Base-by-base conservation (phyloP, 768 basidiomycete genomes). In the Mycena indigotica region DNA sequence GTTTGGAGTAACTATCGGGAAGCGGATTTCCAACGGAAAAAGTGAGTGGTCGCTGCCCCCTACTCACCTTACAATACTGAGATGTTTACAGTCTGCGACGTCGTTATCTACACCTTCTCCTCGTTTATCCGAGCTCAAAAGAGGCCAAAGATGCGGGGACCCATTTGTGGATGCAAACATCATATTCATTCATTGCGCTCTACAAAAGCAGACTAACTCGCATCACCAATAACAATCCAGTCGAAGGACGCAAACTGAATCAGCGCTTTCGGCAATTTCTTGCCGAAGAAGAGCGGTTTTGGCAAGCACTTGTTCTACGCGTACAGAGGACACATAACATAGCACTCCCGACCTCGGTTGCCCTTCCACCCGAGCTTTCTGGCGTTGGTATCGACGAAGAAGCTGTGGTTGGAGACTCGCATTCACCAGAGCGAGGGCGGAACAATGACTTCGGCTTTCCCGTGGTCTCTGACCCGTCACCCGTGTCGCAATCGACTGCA, bases 141-240 rank as follows among this genome's bases (percentile, higher is more conserved):
- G 89, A 92, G 71, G 85, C 87, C 48, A 86, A 87, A 68, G 89
- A 92, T 74, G 84, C 84, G 39, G 90, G 94, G 68, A 89, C 82
- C 28, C 86, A 89, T 62, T 81, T 96, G 8, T 96, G 94, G 93
- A 91, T 94, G 85, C 89, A 93, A 68, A 95, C 94, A 0, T 90
- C 91, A 32, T 91, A 96, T 72, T 80, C 84, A 35, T 84, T 93
- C 73, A 96, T 96, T 61, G 76, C 88, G 16, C 78, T 82, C 23
- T 95, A 93, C 79, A 94, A 95, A 70, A 82, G 88, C 60, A 84
- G 80, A 46, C 83, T 95, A 66, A 74, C 83, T 79, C 38, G 72
- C 74, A 16, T 71, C 82, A 71, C 74, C 38, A 72, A 74, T 52
- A 78, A 82, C 58, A 86, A 87, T 17, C 80, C 81, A 6, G 91